Evolutionary conservation across 225 moss, liverwort and hornwort species (phyloP).

Genomic region (Marchantia polymorpha): DNA sequence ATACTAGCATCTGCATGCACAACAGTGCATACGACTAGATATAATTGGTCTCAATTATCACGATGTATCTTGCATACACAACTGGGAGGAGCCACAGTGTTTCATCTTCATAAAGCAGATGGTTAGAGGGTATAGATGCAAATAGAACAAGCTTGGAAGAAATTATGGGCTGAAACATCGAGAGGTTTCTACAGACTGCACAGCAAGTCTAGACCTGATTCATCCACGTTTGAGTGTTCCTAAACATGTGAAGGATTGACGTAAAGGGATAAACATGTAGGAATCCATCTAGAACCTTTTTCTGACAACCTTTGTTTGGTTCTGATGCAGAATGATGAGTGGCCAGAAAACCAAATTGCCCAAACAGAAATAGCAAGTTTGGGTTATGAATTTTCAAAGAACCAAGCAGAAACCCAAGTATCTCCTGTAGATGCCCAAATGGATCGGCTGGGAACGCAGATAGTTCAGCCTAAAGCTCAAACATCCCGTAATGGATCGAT

Average conservation of each 20-base stretch:
- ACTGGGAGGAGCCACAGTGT: neutral
- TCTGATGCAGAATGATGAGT: slow-evolving; percentile 22
- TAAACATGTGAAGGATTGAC: neutral
- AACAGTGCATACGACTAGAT: neutral
- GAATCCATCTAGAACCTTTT: slow-evolving; percentile 16
- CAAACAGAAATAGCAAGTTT: slow-evolving; percentile 10
- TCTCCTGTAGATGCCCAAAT: neutral
- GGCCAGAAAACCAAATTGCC: slow-evolving; percentile 17
- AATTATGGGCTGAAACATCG: neutral
- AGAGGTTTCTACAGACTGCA: neutral
- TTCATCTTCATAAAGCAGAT: neutral
- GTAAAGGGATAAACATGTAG: neutral
- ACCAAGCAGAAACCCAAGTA: slow-evolving; percentile 3
- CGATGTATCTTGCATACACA: neutral
- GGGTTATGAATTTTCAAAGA: neutral
- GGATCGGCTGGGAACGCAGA: neutral
- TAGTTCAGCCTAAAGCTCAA: slow-evolving; percentile 16
- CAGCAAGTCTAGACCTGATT: neutral
- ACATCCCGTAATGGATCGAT: neutral
- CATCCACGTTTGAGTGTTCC: neutral
- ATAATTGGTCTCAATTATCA: neutral
- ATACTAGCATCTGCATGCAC: slow-evolving; percentile 2
- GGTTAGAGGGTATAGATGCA: neutral
- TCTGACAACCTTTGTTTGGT: slow-evolving; percentile 19
- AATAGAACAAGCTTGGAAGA: neutral